Conservation (phyloP, 208 protist species). For the Trypanosoma brucei region DNA sequence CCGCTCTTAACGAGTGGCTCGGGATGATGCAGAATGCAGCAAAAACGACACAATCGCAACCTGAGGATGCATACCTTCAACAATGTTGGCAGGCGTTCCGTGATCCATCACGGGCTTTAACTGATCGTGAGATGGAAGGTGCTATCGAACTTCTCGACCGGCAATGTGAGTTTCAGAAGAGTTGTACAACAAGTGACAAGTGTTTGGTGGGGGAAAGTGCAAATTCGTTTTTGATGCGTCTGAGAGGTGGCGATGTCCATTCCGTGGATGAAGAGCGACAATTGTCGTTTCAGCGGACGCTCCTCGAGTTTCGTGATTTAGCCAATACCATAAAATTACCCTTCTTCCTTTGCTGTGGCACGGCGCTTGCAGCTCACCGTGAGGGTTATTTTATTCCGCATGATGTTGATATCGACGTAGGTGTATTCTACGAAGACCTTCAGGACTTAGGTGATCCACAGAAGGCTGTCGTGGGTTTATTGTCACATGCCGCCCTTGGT, state of each 20-base stretch:
- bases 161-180: conserved; percentile 17
- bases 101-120: conserved; percentile 13
- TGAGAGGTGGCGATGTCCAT: not conserved
- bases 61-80: conserved; percentile 1
- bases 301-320: conserved; percentile 49
- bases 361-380: conserved; percentile 72
- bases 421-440: conserved; percentile 61
- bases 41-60: no score
- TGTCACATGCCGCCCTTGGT: conserved; percentile 29
- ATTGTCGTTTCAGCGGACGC: conserved; percentile 50
- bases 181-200: not conserved
- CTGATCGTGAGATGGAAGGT: conserved; percentile 16
- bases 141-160: conserved; percentile 20
- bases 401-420: conserved; percentile 87
- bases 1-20: not conserved
- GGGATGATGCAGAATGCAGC: not conserved
- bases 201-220: not conserved
- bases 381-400: conserved; percentile 81
- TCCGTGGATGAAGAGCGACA: conserved; percentile 35
- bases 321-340: conserved; percentile 23
- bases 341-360: conserved; percentile 84
- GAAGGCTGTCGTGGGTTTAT: conserved; percentile 25
- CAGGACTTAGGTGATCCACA: conserved; percentile 8
- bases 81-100: conserved; percentile 22
- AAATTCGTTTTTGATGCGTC: conserved; percentile 15